Conservation (phyloP, 176 grass and related monocot genomes). For the Secale cereale region DNA sequence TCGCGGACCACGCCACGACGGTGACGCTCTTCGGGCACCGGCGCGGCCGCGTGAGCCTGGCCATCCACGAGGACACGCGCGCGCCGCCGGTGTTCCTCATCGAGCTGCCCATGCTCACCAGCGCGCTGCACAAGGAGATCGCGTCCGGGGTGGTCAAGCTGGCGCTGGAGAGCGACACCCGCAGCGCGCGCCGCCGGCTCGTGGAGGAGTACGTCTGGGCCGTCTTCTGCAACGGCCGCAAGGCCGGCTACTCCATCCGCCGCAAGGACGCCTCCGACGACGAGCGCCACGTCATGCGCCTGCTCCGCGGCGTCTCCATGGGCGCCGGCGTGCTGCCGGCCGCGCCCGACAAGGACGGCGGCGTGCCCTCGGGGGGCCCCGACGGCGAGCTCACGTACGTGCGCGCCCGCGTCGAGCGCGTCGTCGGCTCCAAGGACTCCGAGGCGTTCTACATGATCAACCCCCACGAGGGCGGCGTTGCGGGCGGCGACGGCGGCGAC, state of each 20-base stretch:
- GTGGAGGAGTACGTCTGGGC: conserved; percentile 97
- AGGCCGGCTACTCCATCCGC: conserved; percentile 85
- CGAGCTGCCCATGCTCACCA: conserved; percentile 79
- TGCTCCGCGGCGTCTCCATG: conserved; percentile 89
- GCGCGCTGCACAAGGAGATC: conserved; percentile 85
- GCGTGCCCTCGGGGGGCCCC: conserved; percentile 28
- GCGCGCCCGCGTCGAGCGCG: conserved; percentile 83
- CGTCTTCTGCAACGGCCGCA: conserved; percentile 91
- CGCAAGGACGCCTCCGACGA: conserved; percentile 79
- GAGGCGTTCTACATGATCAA: conserved; percentile 99
- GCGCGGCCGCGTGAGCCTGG: conserved; percentile 65
- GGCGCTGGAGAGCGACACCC: conserved; percentile 91
- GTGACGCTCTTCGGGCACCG: conserved; percentile 83
- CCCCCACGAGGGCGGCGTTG: conserved; percentile 44
- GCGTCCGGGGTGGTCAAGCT: conserved; percentile 72
- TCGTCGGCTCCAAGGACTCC: conserved; percentile 90
- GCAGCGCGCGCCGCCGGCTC: conserved; percentile 62
- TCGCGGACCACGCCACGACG: conserved; percentile 73
- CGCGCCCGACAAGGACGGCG: conserved; percentile 55
- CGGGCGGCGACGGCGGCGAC: not conserved
- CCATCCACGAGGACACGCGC: conserved; percentile 93
- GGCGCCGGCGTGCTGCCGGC: conserved; percentile 88
- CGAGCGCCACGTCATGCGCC: conserved; percentile 76
- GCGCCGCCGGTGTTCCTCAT: conserved; percentile 77
- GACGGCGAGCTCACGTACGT: conserved; percentile 96